These are phyloP conservation scores for Erythrobasidium yunnanense DNA, from an alignment of 768 basidiomycete genomes.

Conservation along the genomic window DNA sequence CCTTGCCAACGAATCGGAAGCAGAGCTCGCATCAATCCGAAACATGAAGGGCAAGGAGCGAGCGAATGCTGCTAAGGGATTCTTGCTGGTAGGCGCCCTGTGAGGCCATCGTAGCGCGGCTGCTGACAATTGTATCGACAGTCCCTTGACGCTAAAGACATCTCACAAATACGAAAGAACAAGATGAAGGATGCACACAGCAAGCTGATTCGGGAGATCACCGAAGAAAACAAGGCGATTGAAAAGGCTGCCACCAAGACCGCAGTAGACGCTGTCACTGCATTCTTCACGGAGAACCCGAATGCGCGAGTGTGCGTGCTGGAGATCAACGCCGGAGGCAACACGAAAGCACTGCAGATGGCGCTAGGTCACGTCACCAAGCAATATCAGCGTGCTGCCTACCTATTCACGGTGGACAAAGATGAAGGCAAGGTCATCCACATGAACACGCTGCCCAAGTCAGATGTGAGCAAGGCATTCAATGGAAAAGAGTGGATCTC, in stretches of 20 bases:
- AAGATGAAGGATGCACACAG: slow-evolving; percentile 64
- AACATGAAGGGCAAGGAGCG: slow-evolving; percentile 58
- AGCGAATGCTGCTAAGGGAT: slow-evolving; percentile 73
- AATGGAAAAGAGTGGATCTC: slow-evolving; percentile 83
- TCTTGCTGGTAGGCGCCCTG: slow-evolving; percentile 54
- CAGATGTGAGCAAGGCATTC: slow-evolving; percentile 49
- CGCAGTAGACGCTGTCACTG: slow-evolving; percentile 57
- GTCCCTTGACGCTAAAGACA: slow-evolving; percentile 45
- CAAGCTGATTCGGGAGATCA: slow-evolving; percentile 65
- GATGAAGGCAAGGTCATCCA: slow-evolving; percentile 65
- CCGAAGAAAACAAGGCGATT: slow-evolving; percentile 71
- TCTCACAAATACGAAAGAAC: slow-evolving; percentile 72
- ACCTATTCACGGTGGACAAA: slow-evolving; percentile 72
- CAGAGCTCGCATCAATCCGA: slow-evolving; percentile 56
- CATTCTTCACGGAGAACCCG: slow-evolving; percentile 68
- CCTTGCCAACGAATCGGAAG: slow-evolving; percentile 54
- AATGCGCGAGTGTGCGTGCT: slow-evolving; percentile 61
- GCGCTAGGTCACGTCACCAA: slow-evolving; percentile 39
- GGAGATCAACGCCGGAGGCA: slow-evolving; percentile 64
- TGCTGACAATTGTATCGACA: not conserved
- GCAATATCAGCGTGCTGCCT: slow-evolving; percentile 60
- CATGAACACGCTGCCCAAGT: slow-evolving; percentile 69
- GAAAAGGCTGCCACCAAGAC: slow-evolving; percentile 66
- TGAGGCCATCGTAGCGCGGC: too few species aligned
- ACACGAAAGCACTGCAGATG: slow-evolving; percentile 51